phyloP scores from a whole-genome alignment of 495 filamentous ascomycete species.

The Penicillium maclennaniae region DNA sequence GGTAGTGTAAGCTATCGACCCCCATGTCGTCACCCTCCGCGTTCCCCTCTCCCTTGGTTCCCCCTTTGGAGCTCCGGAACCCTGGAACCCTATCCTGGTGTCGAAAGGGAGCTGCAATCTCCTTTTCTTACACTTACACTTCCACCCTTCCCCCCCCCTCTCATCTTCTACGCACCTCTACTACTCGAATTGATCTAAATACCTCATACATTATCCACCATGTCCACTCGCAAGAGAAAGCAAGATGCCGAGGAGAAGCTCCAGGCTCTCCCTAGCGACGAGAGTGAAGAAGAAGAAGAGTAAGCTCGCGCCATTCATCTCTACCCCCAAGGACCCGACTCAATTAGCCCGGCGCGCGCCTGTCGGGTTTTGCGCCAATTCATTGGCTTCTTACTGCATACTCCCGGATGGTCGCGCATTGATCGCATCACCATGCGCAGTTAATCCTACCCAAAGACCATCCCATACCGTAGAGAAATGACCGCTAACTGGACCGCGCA shows the following conservation, averaged over 20 bases:
- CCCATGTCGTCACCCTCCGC: slow-evolving; percentile 26
- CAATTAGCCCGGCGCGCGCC: neutral
- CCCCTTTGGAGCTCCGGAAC: slow-evolving; percentile 15
- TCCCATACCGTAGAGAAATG: neutral
- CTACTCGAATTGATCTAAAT: slow-evolving; percentile 1
- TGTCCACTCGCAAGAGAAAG: slow-evolving; percentile 66
- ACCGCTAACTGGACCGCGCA: slow-evolving; percentile 12
- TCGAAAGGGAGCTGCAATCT: neutral
- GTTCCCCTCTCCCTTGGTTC: slow-evolving; percentile 23
- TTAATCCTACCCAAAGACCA: neutral
- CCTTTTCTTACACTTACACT: slow-evolving; percentile 8
- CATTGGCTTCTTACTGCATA: neutral
- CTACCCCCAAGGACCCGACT: neutral
- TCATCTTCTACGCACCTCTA: slow-evolving; percentile 4
- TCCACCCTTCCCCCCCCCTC: slow-evolving; percentile 5
- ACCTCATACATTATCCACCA: slow-evolving; percentile 21
- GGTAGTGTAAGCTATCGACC: slow-evolving; percentile 21
- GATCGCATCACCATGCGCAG: neutral
- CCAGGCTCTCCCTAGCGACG: slow-evolving; percentile 57
- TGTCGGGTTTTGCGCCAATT: neutral
- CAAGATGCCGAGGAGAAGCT: slow-evolving; percentile 59
- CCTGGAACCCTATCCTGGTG: slow-evolving; percentile 7
- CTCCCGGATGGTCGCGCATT: slow-evolving; percentile 1
- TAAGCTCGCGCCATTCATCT: slow-evolving; percentile 29
- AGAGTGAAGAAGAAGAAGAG: slow-evolving; percentile 63